Percentiles rank a stretch among this genome's conserved stretches.
phyloP scores from a whole-genome alignment of 768 basidiomycete species.

The Serpula lacrymans region DNA sequence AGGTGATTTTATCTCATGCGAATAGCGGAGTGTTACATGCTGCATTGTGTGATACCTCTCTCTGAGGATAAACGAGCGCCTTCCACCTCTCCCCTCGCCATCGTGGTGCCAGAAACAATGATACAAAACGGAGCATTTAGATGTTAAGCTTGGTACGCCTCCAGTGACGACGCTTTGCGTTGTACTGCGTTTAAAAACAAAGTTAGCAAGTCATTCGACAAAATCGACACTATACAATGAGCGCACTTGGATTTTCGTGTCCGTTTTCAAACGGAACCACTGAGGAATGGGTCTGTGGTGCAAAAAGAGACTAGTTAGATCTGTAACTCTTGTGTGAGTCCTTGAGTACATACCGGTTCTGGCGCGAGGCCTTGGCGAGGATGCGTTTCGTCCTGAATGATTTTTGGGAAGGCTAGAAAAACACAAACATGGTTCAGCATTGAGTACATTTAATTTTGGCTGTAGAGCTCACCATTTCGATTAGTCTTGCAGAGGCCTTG shows the following conservation, averaged over 20 bases:
- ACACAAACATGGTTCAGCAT: slow-evolving; percentile 10
- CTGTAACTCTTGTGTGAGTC: neutral
- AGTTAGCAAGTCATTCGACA: neutral
- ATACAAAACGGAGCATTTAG: slow-evolving; percentile 36
- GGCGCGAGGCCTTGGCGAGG: slow-evolving; percentile 92
- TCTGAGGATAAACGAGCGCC: slow-evolving; percentile 6
- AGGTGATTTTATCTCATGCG: slow-evolving; percentile 12
- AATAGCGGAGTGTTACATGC: slow-evolving; percentile 21
- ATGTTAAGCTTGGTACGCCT: slow-evolving; percentile 98
- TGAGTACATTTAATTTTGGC: neutral
- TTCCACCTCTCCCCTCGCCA: slow-evolving; percentile 10
- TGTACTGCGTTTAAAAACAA: slow-evolving; percentile 52
- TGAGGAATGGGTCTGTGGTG: slow-evolving; percentile 86
- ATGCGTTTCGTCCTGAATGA: slow-evolving; percentile 95
- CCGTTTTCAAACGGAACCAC: slow-evolving; percentile 98
- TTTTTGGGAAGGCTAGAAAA: slow-evolving; percentile 98
- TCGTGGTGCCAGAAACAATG: slow-evolving; percentile 5
- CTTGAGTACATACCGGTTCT: slow-evolving; percentile 75
- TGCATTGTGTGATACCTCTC: slow-evolving; percentile 13
- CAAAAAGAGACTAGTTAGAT: slow-evolving; percentile 2
- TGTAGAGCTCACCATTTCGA: slow-evolving; percentile 45
- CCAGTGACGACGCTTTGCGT: slow-evolving; percentile 98
- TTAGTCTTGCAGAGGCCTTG: slow-evolving; percentile 32
- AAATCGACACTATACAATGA: neutral
- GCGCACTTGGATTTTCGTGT: slow-evolving; percentile 86